Base-by-base conservation (phyloP, 2,329 filamentous ascomycete species). In the Arthrobotrys sphaeroides region DNA sequence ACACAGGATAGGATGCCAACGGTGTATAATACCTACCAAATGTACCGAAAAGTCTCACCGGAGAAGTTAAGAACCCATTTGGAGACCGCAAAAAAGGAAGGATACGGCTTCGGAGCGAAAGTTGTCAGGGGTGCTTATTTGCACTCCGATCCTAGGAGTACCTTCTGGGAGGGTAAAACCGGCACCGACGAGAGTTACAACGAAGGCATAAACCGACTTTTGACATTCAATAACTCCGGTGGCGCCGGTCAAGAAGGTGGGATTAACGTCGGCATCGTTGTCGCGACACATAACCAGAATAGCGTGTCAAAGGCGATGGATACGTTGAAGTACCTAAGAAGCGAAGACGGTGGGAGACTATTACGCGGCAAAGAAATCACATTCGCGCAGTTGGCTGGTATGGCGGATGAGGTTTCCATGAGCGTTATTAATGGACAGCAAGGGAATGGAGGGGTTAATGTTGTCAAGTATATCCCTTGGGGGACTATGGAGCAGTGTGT, bases 301-400 rank as follows among this genome's bases (percentile, higher is more conserved):
- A 92, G 91, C 2, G 90, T 96, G 6, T 78, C 83, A 33, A 83
- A 83, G 36, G 87, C 87, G 0, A 84, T 85, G 67, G 83, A 83
- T 2, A 81, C 89, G 0, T 81, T 89, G 13, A 83, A 87, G 69
- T 83, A 83, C 28, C 78, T 81, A 18, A 78, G 82, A 80, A 79
- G 82, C 64, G 80, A 83, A 5, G 84, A 82, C 31, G 82, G 83
- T 9, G 81, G 83, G 57, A 79, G 82, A 38, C 81, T 81, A 20
- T 40, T 77, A 28, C 79, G 79, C 26, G 79, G 78, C 1, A 74
- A 74, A 70, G 73, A 13, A 69, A 78, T 77, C 77, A 79, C 53
- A 70, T 93, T 92, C 82, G 91, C 91, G 1, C 94, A 97, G 83
- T 87, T 97, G 0, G 91, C 94, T 84, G 94, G 94, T 42, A 98